Conservation (phyloP, 1,284 basidiomycete species). For the Leccinum huronense region DNA sequence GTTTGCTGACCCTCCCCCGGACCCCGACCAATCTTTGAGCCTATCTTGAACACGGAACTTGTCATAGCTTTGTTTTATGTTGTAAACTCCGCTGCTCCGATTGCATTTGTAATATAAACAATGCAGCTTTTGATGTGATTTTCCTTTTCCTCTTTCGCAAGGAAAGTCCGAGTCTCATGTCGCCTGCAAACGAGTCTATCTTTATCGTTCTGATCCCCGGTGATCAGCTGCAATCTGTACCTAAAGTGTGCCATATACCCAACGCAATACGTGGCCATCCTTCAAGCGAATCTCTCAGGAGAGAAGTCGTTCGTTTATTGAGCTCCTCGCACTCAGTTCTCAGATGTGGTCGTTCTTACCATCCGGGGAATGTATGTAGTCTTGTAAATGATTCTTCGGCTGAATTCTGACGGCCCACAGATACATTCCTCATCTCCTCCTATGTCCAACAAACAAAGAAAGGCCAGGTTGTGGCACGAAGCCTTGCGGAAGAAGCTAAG, state of each 20-base stretch:
- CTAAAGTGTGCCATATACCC: background rate
- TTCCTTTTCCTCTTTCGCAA: background rate
- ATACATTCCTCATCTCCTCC: background rate
- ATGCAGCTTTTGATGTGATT: background rate
- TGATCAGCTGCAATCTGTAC: background rate
- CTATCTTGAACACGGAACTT: too few relatives aligned
- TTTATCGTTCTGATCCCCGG: background rate
- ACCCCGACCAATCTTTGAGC: too few relatives aligned
- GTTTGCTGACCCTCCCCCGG: background rate
- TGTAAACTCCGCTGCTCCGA: conserved; percentile 2
- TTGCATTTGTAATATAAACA: conserved; percentile 1
- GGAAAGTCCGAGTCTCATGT: background rate
- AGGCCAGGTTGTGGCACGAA: conserved; percentile 5
- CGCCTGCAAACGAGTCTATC: background rate
- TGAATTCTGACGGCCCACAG: conserved; percentile 2
- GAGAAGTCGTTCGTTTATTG: conserved; percentile 2
- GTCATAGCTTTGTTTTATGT: background rate
- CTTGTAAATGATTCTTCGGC: conserved; percentile 1
- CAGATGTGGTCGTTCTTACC: background rate
- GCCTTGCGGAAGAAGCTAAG: conserved; percentile 5
- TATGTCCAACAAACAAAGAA: conserved; percentile 9
- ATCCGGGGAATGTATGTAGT: background rate
- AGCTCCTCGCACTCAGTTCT: conserved; percentile 1
- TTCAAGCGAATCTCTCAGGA: conserved; percentile 3
- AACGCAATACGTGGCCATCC: background rate